Evolutionary conservation across 345 rosid genomes (phyloP).

Genomic region (Citrus mangshanensis): DNA sequence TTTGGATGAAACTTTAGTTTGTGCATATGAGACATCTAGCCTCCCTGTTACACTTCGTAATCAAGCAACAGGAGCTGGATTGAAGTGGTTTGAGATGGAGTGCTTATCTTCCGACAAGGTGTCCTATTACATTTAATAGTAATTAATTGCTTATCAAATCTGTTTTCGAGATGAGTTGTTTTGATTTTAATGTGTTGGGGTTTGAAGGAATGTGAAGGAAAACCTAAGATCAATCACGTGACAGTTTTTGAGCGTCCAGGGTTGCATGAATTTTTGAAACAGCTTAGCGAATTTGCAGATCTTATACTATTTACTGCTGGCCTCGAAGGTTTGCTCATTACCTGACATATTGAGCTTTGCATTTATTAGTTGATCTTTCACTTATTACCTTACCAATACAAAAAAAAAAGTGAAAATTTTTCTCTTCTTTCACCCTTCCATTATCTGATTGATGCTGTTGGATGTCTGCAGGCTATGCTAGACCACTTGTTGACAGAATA

Average conservation of each 20-base stretch:
- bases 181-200: constrained; percentile 32
- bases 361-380: neutral
- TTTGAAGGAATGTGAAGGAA: constrained; percentile 76
- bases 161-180: constrained; percentile 6
- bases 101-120: constrained; percentile 96
- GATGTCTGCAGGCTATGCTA: constrained; percentile 72
- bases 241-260: constrained; percentile 97
- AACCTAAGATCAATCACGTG: constrained; percentile 67
- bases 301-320: constrained; percentile 94
- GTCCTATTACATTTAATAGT: constrained; percentile 4
- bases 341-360: constrained; percentile 8
- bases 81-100: constrained; percentile 89
- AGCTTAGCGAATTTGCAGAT: constrained; percentile 73
- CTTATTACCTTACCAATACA: neutral
- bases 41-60: constrained; percentile 57
- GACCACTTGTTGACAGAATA: constrained; percentile 88
- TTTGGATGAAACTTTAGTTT: constrained; percentile 93
- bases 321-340: constrained; percentile 66
- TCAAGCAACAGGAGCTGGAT: constrained; percentile 74
- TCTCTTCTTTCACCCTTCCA: neutral
- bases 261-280: constrained; percentile 67
- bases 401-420: no score
- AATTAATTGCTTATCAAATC: neutral
- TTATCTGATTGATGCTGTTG: constrained; percentile 6
- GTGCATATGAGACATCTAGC: constrained; percentile 88